Evolutionary conservation across 2,329 filamentous ascomycete genomes (phyloP).

Genomic region (Penicillium sp.): DNA sequence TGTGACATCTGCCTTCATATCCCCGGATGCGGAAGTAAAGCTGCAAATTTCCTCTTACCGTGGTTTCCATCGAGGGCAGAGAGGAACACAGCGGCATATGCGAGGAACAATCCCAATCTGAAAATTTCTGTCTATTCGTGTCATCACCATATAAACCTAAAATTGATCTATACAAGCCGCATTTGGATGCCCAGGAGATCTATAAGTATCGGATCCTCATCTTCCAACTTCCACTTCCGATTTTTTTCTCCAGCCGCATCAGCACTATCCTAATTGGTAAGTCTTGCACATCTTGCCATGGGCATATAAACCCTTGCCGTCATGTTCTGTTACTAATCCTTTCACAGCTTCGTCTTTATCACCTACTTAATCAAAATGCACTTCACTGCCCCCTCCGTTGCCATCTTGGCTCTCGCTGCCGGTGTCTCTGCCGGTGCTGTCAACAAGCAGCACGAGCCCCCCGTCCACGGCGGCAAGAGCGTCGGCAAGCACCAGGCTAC

Average conservation of each 20-base stretch:
- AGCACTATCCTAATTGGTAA: conserved; percentile 10
- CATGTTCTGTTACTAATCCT: conserved; percentile 4
- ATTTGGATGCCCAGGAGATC: conserved; percentile 18
- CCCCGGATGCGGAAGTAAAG: conserved; percentile 25
- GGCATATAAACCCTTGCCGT: neutral
- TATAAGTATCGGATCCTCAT: conserved; percentile 22
- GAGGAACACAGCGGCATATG: conserved; percentile 12
- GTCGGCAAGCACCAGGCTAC: neutral
- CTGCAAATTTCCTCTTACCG: conserved; percentile 11
- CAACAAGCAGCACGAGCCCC: conserved; percentile 16
- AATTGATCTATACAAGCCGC: conserved; percentile 11
- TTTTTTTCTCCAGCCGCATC: conserved; percentile 8
- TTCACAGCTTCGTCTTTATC: conserved; percentile 15
- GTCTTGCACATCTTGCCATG: neutral
- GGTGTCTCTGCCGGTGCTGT: conserved; percentile 12
- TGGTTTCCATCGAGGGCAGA: conserved; percentile 12
- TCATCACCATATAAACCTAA: conserved; percentile 17
- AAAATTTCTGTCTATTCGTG: conserved; percentile 13
- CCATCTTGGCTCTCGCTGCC: conserved; percentile 21
- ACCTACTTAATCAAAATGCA: conserved; percentile 28
- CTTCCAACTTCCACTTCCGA: neutral
- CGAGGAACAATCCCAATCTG: conserved; percentile 10
- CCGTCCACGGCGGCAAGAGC: conserved; percentile 11
- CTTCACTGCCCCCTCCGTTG: conserved; percentile 26
- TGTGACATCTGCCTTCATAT: conserved; percentile 19